A percentile compares a stretch with the other conserved stretches of the same genome.
Conservation (phyloP, 345 rosid species). For the Citrus trifoliata region DNA sequence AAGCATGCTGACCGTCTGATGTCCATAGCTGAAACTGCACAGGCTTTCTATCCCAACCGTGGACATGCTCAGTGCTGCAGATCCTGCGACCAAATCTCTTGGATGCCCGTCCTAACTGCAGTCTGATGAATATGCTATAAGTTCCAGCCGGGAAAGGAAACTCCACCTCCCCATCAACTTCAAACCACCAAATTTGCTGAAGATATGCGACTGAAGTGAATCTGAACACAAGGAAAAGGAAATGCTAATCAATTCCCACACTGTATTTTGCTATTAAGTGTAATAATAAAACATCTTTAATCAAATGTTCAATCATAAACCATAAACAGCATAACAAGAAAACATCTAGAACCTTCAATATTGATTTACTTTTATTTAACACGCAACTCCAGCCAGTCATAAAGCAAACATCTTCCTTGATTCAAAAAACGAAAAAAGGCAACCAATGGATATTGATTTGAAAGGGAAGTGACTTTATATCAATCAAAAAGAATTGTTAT, state of each 20-base stretch:
- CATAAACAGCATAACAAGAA: neutral
- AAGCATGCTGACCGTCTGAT: slow-evolving; percentile 74
- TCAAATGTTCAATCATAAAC: neutral
- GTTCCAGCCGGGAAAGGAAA: slow-evolving; percentile 86
- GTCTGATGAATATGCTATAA: slow-evolving; percentile 83
- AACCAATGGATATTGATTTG: neutral
- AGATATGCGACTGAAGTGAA: slow-evolving; percentile 77
- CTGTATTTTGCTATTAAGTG: neutral
- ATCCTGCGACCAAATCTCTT: slow-evolving; percentile 68
- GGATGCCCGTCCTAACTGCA: slow-evolving; percentile 62
- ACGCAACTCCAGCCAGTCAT: neutral
- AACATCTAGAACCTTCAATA: slow-evolving; percentile 2
- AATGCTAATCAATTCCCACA: slow-evolving; percentile 12
- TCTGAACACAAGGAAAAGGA: slow-evolving; percentile 33
- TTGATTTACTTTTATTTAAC: neutral
- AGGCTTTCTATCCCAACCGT: slow-evolving; percentile 91
- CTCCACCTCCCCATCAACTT: slow-evolving; percentile 83
- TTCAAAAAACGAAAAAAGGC: neutral
- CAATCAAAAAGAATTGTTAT: neutral
- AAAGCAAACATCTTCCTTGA: neutral
- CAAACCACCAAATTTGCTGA: slow-evolving; percentile 98
- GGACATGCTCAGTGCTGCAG: slow-evolving; percentile 74
- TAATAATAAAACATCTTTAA: neutral
- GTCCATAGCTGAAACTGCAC: slow-evolving; percentile 85
- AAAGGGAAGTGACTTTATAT: neutral